Evolutionary conservation across 306 rosid genomes (phyloP), one percentile per base, ranked within the genome.

Genomic region (Castanospermum australe): DNA sequence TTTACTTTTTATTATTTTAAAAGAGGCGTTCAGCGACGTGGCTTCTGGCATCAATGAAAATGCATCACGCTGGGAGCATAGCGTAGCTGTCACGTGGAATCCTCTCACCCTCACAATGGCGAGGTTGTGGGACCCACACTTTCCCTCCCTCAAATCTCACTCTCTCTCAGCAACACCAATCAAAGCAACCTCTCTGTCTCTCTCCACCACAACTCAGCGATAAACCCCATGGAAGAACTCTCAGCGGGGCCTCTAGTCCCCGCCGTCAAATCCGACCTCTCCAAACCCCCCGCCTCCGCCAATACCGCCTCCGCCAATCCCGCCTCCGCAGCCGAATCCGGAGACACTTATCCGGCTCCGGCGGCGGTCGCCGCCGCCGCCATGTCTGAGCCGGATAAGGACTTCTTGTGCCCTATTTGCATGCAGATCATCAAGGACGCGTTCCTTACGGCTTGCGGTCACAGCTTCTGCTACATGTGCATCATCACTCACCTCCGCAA

Each of bases 381-480:
- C n/a, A 51, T 76, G 39, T 28, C 87, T 10, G 92, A 92, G 68
- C 83, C 82, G 61, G 99, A 95, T 73, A 95, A 86, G 77, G 99
- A 95, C 60, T 89, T 91, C 67, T 83, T 95, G 0, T 95, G 99
- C 35, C 99, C 99, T 84, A 95, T 95, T 88, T 95, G 99, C 79
- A 95, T 95, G 97, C 99, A 95, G 91, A 84, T 89, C 50, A 88
- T 95, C 42, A 93, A 88, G 83, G 98, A 90, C 52, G 92, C 97
- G 2, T 93, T 95, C 80, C 97, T 95, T 50, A 95, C 98, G 0
- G 82, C 91, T 0, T 95, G 99, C 56, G 97, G 99, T 2, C 99
- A 95, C 74, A 93, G 97, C 86, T 95, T 95, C 86, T 95, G 99
- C 85, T 95, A 93, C 73, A 95, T 95, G 97, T 95, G 99, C 77